A percentile compares a stretch with the other conserved stretches of the same genome.
Evolutionary conservation across 129 eudicot genomes (phyloP).

Genomic region (Flaveria trinervia): DNA sequence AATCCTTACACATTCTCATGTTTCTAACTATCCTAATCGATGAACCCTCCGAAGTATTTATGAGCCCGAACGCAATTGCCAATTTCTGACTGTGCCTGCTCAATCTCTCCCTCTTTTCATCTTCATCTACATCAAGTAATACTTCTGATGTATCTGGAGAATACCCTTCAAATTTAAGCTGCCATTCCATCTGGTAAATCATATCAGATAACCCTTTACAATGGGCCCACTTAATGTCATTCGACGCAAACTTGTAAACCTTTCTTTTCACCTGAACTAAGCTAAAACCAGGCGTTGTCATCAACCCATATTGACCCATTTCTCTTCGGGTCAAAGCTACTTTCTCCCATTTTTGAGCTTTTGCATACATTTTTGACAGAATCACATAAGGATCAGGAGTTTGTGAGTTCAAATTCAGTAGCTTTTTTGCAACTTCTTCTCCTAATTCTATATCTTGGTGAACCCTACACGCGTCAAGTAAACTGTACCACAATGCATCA

Average conservation of each 20-base stretch:
- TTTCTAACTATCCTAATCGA: slow-evolving; percentile 74
- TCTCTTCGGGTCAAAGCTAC: slow-evolving; percentile 39
- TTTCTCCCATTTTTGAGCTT: slow-evolving; percentile 47
- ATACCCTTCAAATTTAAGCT: slow-evolving; percentile 59
- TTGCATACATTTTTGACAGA: slow-evolving; percentile 52
- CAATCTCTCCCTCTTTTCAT: slow-evolving; percentile 70
- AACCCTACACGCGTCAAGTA: slow-evolving; percentile 47
- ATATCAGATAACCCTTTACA: slow-evolving; percentile 45
- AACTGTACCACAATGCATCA: slow-evolving; percentile 46
- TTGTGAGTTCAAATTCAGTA: slow-evolving; percentile 22
- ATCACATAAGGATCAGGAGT: slow-evolving; percentile 35
- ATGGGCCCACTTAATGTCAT: slow-evolving; percentile 38
- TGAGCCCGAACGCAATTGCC: slow-evolving; percentile 75
- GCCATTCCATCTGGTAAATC: slow-evolving; percentile 58
- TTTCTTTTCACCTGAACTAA: slow-evolving; percentile 41
- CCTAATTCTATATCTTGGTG: slow-evolving; percentile 42
- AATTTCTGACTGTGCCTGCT: slow-evolving; percentile 76
- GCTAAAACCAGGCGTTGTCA: slow-evolving; percentile 45
- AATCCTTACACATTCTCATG: slow-evolving; percentile 82
- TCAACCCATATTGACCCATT: slow-evolving; percentile 38
- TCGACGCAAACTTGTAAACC: slow-evolving; percentile 48
- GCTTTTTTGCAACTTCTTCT: slow-evolving; percentile 35
- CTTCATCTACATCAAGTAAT: slow-evolving; percentile 57
- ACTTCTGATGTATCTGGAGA: slow-evolving; percentile 44
- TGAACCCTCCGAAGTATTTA: slow-evolving; percentile 48